Conservation (phyloP, 495 filamentous ascomycete genomes). For the Lepidopterella palustris region DNA sequence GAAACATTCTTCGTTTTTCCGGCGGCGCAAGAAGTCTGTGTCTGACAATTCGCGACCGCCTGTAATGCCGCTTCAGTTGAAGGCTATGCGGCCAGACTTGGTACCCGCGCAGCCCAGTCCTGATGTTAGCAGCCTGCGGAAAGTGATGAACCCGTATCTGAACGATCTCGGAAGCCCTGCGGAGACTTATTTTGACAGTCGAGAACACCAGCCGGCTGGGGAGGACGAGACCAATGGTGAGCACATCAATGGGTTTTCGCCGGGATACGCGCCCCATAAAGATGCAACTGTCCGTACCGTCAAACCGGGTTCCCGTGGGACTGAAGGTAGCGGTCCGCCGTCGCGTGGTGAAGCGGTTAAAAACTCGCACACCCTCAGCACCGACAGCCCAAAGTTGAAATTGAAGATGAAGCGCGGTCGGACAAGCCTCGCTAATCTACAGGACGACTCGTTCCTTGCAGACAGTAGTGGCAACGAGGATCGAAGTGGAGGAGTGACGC, state of each 20-base stretch:
- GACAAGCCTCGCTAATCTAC: slow-evolving; percentile 16
- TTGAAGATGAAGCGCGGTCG: slow-evolving; percentile 24
- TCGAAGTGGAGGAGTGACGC: slow-evolving; percentile 13
- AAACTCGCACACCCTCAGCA: slow-evolving; percentile 6
- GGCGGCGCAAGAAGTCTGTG: slow-evolving; percentile 82
- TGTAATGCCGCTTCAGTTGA: slow-evolving; percentile 37
- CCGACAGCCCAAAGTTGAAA: slow-evolving; percentile 25
- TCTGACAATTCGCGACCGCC: slow-evolving; percentile 50
- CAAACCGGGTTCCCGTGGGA: slow-evolving; percentile 19
- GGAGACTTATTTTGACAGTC: slow-evolving; percentile 22
- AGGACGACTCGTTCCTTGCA: slow-evolving; percentile 47
- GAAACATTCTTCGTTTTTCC: slow-evolving; percentile 87
- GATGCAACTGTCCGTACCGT: slow-evolving; percentile 54
- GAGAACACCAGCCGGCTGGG: slow-evolving; percentile 23
- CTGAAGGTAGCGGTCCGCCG: slow-evolving; percentile 18
- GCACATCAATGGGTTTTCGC: slow-evolving; percentile 49
- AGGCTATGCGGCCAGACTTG: slow-evolving; percentile 25
- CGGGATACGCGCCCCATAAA: slow-evolving; percentile 55
- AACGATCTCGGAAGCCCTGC: slow-evolving; percentile 26
- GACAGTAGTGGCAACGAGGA: slow-evolving; percentile 48
- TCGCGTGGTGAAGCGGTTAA: slow-evolving; percentile 20
- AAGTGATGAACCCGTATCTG: slow-evolving; percentile 87
- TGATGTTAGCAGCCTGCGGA: slow-evolving; percentile 70
- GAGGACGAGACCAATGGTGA: slow-evolving; percentile 28
- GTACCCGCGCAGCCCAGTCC: slow-evolving; percentile 55